Conservation (phyloP, 352 stramenopile genomes). For the Albugo laibachii region DNA sequence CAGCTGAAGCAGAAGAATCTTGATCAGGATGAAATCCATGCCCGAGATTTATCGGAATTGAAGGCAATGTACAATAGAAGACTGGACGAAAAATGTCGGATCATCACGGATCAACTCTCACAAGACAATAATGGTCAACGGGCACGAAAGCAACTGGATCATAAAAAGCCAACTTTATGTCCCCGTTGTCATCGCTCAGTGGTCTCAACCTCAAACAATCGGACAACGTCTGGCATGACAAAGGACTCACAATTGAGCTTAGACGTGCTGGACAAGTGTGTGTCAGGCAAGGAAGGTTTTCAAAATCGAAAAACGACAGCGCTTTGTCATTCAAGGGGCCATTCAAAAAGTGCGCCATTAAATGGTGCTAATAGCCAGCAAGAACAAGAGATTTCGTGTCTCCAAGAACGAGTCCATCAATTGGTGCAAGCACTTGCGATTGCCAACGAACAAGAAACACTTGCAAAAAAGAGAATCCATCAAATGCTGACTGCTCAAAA, state of each 20-base stretch:
- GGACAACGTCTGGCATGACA: not conserved
- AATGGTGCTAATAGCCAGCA: slow-evolving; percentile 5
- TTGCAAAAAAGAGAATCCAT: slow-evolving; percentile 29
- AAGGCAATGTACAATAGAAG: too few species aligned
- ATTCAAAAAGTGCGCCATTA: not conserved
- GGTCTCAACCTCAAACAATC: too few species aligned
- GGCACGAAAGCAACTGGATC: not conserved
- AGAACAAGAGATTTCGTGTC: slow-evolving; percentile 19
- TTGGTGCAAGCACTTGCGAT: slow-evolving; percentile 28
- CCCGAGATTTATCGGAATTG: too few species aligned
- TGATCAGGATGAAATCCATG: too few species aligned
- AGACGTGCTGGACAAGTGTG: not conserved
- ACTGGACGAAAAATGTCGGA: too few species aligned
- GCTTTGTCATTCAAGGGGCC: slow-evolving; percentile 7
- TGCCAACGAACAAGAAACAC: slow-evolving; percentile 57
- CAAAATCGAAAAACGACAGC: slow-evolving; percentile 1
- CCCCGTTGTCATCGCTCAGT: too few species aligned
- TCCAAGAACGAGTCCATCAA: slow-evolving; percentile 11
- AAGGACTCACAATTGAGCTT: not conserved
- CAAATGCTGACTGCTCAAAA: slow-evolving; percentile 14
- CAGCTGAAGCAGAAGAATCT: too few species aligned
- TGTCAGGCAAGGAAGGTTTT: slow-evolving; percentile 15
- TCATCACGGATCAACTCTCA: not conserved
- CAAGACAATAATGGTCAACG: slow-evolving; percentile 13
- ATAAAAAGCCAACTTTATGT: too few species aligned